These are phyloP conservation scores for Firmiana major DNA, from an alignment of 345 rosid species.

Conservation along the genomic window DNA sequence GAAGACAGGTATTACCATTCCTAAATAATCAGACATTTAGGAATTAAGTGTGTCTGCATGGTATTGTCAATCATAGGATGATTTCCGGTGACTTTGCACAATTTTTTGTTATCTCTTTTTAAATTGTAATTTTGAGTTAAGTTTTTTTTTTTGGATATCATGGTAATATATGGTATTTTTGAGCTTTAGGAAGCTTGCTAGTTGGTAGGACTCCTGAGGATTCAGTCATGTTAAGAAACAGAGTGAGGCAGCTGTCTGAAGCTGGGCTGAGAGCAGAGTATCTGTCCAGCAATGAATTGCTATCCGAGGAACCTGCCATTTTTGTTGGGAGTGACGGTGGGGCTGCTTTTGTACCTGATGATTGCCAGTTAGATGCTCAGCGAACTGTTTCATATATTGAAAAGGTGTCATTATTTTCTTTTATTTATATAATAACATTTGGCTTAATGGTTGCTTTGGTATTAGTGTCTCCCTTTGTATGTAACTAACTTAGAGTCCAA, in stretches of 20 bases:
- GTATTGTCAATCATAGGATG: neutral
- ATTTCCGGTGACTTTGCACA: neutral
- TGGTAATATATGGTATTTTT: slow-evolving; percentile 4
- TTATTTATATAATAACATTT: neutral
- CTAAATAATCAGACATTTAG: neutral
- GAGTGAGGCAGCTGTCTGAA: slow-evolving; percentile 56
- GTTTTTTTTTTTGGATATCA: neutral
- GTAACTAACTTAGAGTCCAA: slow-evolving; percentile 2
- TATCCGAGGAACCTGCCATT: slow-evolving; percentile 54
- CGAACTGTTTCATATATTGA: slow-evolving; percentile 64
- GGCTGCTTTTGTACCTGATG: slow-evolving; percentile 79
- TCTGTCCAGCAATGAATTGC: slow-evolving; percentile 56
- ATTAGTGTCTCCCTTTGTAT: neutral
- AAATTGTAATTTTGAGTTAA: neutral
- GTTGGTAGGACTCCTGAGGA: slow-evolving; percentile 63
- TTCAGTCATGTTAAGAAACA: slow-evolving; percentile 43
- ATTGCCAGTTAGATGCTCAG: slow-evolving; percentile 80
- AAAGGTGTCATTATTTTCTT: slow-evolving; percentile 41
- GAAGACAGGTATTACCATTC: slow-evolving; percentile 49
- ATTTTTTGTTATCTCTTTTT: neutral
- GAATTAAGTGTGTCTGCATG: neutral
- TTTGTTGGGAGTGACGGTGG: slow-evolving; percentile 50
- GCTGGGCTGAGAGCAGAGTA: slow-evolving; percentile 68
- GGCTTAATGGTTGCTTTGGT: neutral
- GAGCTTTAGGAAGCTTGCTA: slow-evolving; percentile 63